These are phyloP conservation scores for Paraconiothyrium sp. DNA, from an alignment of 2,329 filamentous ascomycete species.

Conservation along the genomic window DNA sequence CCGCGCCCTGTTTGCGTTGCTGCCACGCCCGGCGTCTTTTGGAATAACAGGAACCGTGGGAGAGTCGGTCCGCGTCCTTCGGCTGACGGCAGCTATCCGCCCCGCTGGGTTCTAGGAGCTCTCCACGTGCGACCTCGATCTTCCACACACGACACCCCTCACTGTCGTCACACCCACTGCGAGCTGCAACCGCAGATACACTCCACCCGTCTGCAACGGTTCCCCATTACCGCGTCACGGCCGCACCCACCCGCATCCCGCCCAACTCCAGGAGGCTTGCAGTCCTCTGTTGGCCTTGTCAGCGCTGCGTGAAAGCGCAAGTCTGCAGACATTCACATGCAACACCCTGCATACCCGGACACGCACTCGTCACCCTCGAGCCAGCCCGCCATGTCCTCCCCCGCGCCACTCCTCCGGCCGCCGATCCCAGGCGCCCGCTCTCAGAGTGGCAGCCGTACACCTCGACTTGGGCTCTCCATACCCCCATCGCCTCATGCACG, in stretches of 20 bases:
- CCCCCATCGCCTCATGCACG: conserved; percentile 86
- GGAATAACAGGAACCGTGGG: conserved; percentile 16
- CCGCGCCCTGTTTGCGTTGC: conserved; percentile 12
- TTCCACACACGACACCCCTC: conserved; percentile 27
- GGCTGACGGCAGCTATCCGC: conserved; percentile 43
- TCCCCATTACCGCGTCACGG: conserved; percentile 21
- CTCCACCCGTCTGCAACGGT: conserved; percentile 18
- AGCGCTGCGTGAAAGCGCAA: conserved; percentile 10
- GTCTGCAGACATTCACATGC: conserved; percentile 33
- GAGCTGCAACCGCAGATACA: conserved; percentile 12
- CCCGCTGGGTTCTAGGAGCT: conserved; percentile 37
- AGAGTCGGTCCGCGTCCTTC: conserved; percentile 38
- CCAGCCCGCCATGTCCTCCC: conserved; percentile 71
- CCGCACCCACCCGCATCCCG: conserved; percentile 10
- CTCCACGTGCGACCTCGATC: conserved; percentile 33
- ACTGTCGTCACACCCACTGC: conserved; percentile 23
- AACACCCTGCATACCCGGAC: conserved; percentile 32
- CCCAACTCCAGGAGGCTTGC: not conserved
- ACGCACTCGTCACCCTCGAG: conserved; percentile 28
- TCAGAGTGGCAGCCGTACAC: conserved; percentile 70
- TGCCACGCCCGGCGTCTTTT: conserved; percentile 12
- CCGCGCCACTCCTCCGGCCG: conserved; percentile 82
- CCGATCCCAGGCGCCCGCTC: conserved; percentile 74
- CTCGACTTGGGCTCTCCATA: conserved; percentile 87
- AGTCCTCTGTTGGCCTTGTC: not conserved